Conservation (phyloP, 192 early-diverging fungal species). For the Linnemannia schmuckeri region DNA sequence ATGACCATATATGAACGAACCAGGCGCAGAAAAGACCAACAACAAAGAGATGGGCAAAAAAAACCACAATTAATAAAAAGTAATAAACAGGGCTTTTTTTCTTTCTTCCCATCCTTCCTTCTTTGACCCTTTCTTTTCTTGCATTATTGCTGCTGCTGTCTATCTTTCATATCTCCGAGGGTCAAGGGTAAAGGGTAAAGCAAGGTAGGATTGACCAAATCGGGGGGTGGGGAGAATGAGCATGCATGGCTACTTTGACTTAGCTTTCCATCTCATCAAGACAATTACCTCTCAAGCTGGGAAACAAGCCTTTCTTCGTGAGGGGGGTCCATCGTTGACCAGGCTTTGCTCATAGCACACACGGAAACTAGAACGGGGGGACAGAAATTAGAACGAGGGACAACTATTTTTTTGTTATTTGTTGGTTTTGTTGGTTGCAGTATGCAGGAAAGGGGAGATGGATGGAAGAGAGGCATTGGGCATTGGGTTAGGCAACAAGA, state of each 20-base stretch:
- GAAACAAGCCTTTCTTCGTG: constrained; percentile 34
- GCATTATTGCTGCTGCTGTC: neutral
- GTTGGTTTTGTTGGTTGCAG: neutral
- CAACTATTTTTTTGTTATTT: neutral
- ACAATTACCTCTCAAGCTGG: constrained; percentile 36
- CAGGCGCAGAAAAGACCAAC: neutral
- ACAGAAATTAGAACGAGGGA: constrained; percentile 3
- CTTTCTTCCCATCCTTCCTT: neutral
- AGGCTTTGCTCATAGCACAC: constrained; percentile 3
- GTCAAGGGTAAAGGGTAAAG: neutral
- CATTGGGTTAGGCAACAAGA: neutral
- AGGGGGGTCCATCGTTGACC: constrained; percentile 28
- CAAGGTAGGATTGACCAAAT: neutral
- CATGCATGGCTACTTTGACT: neutral
- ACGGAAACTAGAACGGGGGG: neutral
- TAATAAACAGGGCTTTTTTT: neutral
- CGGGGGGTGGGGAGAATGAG: neutral
- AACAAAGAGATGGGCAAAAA: neutral
- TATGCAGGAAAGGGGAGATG: neutral
- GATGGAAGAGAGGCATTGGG: neutral
- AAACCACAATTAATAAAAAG: neutral
- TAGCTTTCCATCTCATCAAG: neutral
- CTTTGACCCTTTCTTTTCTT: neutral
- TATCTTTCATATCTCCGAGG: neutral
- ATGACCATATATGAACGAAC: neutral